phyloP scores from a whole-genome alignment of 1,139 yeast species.

The Eremothecium cymbalariae region DNA sequence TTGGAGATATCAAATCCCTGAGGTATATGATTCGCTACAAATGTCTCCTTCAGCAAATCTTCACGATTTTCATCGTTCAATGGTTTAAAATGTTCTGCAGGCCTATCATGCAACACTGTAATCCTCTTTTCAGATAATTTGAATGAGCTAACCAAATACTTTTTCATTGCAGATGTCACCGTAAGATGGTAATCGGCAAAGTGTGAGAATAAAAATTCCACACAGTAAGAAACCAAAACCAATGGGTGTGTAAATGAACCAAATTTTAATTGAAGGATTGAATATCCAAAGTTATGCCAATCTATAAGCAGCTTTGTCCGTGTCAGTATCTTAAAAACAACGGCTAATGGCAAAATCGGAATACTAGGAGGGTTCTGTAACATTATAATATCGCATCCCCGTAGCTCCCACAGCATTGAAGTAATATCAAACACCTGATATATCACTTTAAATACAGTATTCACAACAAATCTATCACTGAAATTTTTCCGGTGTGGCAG shows the following conservation, averaged over 20 bases:
- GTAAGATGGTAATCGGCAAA: conserved; percentile 66
- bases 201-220: conserved; percentile 53
- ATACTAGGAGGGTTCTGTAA: conserved; percentile 92
- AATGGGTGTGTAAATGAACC: conserved; percentile 45
- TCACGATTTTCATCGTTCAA: conserved; percentile 24
- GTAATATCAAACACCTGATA: conserved; percentile 46
- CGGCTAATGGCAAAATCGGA: conserved; percentile 64
- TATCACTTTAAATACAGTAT: conserved; percentile 52
- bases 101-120: conserved; percentile 60
- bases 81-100: conserved; percentile 62
- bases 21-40: conserved; percentile 39
- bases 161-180: conserved; percentile 70
- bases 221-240: conserved; percentile 48
- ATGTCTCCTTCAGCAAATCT: conserved; percentile 27
- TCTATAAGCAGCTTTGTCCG: conserved; percentile 68
- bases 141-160: conserved; percentile 49
- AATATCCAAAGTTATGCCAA: conserved; percentile 93
- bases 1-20: conserved; percentile 31
- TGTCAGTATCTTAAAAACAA: conserved; percentile 48
- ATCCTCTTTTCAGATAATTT: conserved; percentile 35
- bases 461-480: conserved; percentile 47
- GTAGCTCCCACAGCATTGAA: conserved; percentile 42
- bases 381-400: conserved; percentile 62
- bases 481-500: conserved; percentile 18
- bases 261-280: conserved; percentile 66